Conservation (phyloP, 192 early-diverging fungal genomes). For the Dissophora ornata region DNA sequence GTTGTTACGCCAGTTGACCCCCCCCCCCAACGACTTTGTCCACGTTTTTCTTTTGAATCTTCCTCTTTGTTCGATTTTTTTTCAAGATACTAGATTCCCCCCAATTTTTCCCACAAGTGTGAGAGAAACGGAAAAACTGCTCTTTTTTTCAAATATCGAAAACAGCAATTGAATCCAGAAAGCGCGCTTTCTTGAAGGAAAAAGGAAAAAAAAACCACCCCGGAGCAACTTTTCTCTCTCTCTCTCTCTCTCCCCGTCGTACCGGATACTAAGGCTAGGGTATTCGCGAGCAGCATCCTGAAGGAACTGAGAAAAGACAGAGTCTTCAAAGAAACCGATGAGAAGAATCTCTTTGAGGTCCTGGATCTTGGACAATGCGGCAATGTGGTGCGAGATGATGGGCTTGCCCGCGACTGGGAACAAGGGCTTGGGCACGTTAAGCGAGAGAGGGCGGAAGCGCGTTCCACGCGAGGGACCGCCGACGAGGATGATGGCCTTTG, state of each 20-base stretch:
- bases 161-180: too few relatives aligned
- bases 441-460: slow-evolving; percentile 95
- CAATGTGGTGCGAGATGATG: slow-evolving; percentile 97
- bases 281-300: slow-evolving; percentile 89
- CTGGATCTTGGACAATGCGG: slow-evolving; percentile 87
- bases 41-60: slow-evolving; percentile 6
- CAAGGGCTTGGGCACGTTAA: slow-evolving; percentile 96
- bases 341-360: slow-evolving; percentile 94
- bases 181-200: too few relatives aligned
- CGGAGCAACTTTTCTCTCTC: too few relatives aligned
- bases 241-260: too few relatives aligned
- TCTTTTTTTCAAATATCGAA: too few relatives aligned
- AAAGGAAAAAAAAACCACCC: too few relatives aligned
- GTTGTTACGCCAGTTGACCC: too few relatives aligned
- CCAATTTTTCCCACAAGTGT: slow-evolving; percentile 21
- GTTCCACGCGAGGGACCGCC: slow-evolving; percentile 98
- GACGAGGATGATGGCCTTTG: slow-evolving; percentile 95
- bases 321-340: slow-evolving; percentile 97
- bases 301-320: slow-evolving; percentile 91
- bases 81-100: too few relatives aligned
- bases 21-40: slow-evolving; percentile 7
- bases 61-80: neutral
- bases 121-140: neutral
- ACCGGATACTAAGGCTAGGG: slow-evolving; percentile 87
- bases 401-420: slow-evolving; percentile 97